These are phyloP conservation scores for Thinopyrum elongatum DNA, from an alignment of 176 grass and related monocot species.

Conservation along the genomic window DNA sequence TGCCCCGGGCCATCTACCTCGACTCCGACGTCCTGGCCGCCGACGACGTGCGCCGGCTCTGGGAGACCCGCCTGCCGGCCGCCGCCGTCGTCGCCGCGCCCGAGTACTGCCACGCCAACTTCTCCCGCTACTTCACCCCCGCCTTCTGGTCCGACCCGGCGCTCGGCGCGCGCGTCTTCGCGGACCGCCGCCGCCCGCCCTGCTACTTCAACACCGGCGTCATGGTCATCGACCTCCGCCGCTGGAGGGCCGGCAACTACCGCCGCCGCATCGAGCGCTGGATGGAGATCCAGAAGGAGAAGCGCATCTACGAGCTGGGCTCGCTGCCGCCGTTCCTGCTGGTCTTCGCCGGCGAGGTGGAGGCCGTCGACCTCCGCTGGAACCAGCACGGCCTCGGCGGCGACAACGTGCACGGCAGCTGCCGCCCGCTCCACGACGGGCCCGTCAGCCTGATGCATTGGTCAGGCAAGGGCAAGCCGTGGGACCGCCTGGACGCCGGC, in stretches of 20 bases:
- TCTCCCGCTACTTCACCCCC: constrained; percentile 82
- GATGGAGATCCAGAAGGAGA: constrained; percentile 74
- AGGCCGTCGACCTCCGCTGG: constrained; percentile 65
- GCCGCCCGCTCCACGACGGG: constrained; percentile 66
- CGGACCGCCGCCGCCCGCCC: constrained; percentile 42
- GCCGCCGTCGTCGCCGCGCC: constrained; percentile 81
- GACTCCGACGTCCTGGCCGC: constrained; percentile 88
- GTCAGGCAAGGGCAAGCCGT: constrained; percentile 80
- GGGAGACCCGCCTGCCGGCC: constrained; percentile 72
- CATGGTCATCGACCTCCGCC: constrained; percentile 78
- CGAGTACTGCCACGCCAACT: constrained; percentile 98
- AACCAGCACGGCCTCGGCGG: constrained; percentile 86
- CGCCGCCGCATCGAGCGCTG: constrained; percentile 64
- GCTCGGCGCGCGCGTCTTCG: constrained; percentile 53
- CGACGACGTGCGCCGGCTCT: constrained; percentile 64
- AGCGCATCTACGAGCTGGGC: constrained; percentile 75
- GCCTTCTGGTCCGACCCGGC: constrained; percentile 72
- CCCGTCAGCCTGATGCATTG: constrained; percentile 84
- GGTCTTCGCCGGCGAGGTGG: constrained; percentile 78
- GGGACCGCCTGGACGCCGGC: constrained; percentile 74
- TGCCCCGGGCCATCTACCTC: constrained; percentile 81
- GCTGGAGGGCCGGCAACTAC: constrained; percentile 57
- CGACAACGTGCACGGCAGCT: constrained; percentile 66
- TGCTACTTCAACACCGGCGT: constrained; percentile 99
- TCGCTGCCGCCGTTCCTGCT: constrained; percentile 70